A percentile compares a stretch with the other conserved stretches of the same genome.
These are phyloP conservation scores for Lineolata rhizophorae DNA, from an alignment of 495 filamentous ascomycete genomes.

Conservation along the genomic window DNA sequence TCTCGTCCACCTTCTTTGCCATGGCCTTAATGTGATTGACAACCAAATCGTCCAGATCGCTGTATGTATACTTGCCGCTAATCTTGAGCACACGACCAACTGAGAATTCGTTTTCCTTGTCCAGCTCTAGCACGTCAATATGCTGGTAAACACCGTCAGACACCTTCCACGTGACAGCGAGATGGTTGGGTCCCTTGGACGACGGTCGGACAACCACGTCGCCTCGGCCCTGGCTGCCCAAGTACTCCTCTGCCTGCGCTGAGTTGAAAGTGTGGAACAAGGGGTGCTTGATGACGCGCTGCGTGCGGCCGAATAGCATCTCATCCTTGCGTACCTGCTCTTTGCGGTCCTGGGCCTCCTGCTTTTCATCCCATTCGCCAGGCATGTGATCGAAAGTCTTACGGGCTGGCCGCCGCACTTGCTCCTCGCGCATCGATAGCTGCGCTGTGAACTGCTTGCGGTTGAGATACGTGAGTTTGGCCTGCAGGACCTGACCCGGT, in stretches of 20 bases:
- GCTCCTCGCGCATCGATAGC: conserved; percentile 62
- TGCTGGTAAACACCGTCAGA: conserved; percentile 85
- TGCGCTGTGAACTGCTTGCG: conserved; percentile 60
- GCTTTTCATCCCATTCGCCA: conserved; percentile 66
- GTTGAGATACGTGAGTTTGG: conserved; percentile 70
- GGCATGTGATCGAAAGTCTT: conserved; percentile 43
- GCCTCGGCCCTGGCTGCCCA: conserved; percentile 61
- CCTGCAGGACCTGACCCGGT: conserved; percentile 61
- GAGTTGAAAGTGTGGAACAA: conserved; percentile 85
- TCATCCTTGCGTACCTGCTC: conserved; percentile 54
- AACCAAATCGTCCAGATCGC: conserved; percentile 91
- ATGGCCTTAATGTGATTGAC: conserved; percentile 93
- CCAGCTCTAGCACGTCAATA: conserved; percentile 86
- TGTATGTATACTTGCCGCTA: conserved; percentile 70
- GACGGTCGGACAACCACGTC: conserved; percentile 91
- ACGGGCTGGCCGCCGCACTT: conserved; percentile 45
- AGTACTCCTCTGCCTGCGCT: conserved; percentile 79
- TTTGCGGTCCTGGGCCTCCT: conserved; percentile 60
- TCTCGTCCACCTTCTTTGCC: conserved; percentile 93
- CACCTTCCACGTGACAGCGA: conserved; percentile 97
- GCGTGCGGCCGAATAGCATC: conserved; percentile 54
- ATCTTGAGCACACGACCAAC: conserved; percentile 69
- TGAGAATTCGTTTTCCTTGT: conserved; percentile 91
- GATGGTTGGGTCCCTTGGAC: conserved; percentile 80
- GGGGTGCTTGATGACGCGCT: conserved; percentile 91